Evolutionary conservation across 2,329 filamentous ascomycete species (phyloP), one percentile per base, ranked within the genome.

Genomic region (Tolypocladium pustulatum): DNA sequence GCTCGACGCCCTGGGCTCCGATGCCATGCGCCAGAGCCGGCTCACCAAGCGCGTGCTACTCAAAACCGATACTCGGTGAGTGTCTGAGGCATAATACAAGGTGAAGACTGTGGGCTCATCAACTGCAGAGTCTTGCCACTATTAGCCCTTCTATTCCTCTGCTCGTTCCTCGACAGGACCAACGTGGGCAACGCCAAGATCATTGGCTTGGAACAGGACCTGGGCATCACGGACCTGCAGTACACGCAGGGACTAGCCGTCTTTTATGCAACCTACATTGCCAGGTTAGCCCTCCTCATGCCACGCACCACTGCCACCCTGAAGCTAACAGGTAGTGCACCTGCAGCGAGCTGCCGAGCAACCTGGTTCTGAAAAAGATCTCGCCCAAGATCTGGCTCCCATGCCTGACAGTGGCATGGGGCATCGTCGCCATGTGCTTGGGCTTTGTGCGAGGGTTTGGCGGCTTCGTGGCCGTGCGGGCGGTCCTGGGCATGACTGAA

Each of bases 171-270:
- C 55, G 87, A 89, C 69, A 79, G 87, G 49, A 88, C 86, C n/a
- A 90, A 89, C 67, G 84, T 89, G 41, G 87, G 86, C 41, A 89
- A 89, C 65, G 86, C 86, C 30, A 84, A 84, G 61, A 83, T 89
- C 10, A 77, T 86, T 56, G 81, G 82, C 0, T 75, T 90, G 17
- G 81, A 87, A 63, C 63, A 73, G 1, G 81, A 85, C 64, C 68
- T 87, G 2, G 67, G 73, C 52, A 82, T 90, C 62, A 80, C 73
- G 6, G 81, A 85, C 59, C 72, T 77, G 58, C 82, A 89, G 66
- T 89, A 88, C 68, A 81, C 84, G 54, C 79, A 82, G 49, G 85
- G 84, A 1, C 73, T 89, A 36, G 78, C 83, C 15, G 81, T 86
- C 1, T 88, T 85, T 65, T 88, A 87, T 68, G 81, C 83, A 4